Evolutionary conservation across 2,329 filamentous ascomycete genomes (phyloP).

Genomic region (Epichloe sp.): DNA sequence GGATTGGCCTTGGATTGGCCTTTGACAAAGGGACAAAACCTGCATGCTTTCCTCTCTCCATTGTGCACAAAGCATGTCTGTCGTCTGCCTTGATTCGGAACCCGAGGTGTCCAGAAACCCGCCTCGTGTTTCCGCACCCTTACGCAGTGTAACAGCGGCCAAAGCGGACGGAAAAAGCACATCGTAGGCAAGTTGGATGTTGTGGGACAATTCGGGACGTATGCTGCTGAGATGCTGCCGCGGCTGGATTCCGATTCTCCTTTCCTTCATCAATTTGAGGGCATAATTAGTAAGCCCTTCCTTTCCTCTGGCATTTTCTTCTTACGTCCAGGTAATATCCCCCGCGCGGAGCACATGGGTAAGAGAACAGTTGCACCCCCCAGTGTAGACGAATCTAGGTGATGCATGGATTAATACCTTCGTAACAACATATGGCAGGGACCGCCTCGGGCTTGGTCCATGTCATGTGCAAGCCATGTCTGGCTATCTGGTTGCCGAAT

Average conservation of each 20-base stretch:
- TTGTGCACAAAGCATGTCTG: background rate
- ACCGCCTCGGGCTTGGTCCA: too few species aligned
- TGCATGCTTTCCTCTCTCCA: background rate
- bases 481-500: too few species aligned
- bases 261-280: too few species aligned
- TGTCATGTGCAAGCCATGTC: too few species aligned
- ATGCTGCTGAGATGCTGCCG: background rate
- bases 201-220: conserved; percentile 1
- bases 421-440: too few species aligned
- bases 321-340: too few species aligned
- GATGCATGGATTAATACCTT: too few species aligned
- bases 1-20: background rate
- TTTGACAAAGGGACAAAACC: background rate
- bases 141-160: conserved; percentile 3
- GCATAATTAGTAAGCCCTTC: too few species aligned
- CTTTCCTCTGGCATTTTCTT: too few species aligned
- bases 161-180: background rate
- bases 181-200: background rate
- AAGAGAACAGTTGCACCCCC: too few species aligned
- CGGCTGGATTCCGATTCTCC: background rate
- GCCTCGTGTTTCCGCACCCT: background rate
- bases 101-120: background rate
- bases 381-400: too few species aligned
- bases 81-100: background rate
- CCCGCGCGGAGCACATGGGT: too few species aligned